Base-by-base conservation (phyloP, 192 early-diverging fungal genomes). In the Entomortierella lignicola region DNA sequence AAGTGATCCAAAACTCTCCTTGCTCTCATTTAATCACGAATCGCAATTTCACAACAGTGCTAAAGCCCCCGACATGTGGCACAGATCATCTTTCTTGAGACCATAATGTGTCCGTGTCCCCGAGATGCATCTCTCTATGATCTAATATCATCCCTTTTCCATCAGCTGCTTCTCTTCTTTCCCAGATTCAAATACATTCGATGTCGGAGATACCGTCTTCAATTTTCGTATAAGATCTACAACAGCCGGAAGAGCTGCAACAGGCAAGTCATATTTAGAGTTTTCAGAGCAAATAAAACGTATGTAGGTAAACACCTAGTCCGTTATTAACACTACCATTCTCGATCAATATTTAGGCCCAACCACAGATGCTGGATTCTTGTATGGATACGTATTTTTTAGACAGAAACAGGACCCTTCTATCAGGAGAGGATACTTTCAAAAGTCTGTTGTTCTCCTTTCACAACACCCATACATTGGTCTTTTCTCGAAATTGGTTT, bases 361-460 rank as follows among this genome's bases (percentile, higher is more conserved):
- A 17, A 86, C 87, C 6, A 80, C 85, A 15, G 82, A 87, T 60
- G 83, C 88, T 43, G 84, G 86, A 25, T 90, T 90, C 56, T 60
- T 89, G 15, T 94, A 99, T 81, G 95, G 94, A 31, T 95, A 97
- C 85, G 96, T 96, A 13, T 97, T 96, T 71, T 99, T 99, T 71
- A 86, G 96, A 27, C 96, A 99, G 77, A 91, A 95, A 79, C 88
- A 91, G 77, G 96, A 99, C 79, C 83, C 89, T 15, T 81, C 87
- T 29, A 93, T 97, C 69, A 84, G 92, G 15, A 90, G 97, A 44
- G 97, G 97, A 21, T 97, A 91, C 57, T 96, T 97, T 72, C 97
- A 97, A 85, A 97, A 97, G 73, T 93, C 95, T 0, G 77, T 97
- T 20, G 97, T 95, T 4, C 70, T 97, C 1, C 84, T 99, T 25